These are phyloP conservation scores for Turritis glabra DNA, from an alignment of 345 rosid species.

Conservation along the genomic window DNA sequence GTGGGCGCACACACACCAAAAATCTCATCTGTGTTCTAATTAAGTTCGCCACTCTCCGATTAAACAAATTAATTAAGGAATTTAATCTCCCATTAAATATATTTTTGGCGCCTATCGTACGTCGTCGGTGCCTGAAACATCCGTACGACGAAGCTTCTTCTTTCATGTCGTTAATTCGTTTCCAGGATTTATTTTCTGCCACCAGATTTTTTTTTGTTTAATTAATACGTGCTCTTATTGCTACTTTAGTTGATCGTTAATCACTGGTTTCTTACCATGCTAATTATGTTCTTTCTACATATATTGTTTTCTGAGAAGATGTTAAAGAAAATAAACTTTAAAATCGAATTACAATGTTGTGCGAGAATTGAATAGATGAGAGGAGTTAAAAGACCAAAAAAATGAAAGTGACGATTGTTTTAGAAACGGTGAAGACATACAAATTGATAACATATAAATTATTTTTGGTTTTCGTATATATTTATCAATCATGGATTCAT, in stretches of 20 bases:
- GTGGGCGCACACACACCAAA: conserved; percentile 22
- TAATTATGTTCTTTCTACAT: neutral
- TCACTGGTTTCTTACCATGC: neutral
- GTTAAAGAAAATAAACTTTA: neutral
- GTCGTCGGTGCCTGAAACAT: conserved; percentile 36
- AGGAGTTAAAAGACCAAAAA: too few relatives aligned
- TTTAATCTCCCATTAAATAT: neutral
- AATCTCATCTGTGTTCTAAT: conserved; percentile 6
- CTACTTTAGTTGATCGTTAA: neutral
- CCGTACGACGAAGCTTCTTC: conserved; percentile 39
- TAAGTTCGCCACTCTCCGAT: conserved; percentile 12
- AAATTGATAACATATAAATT: too few relatives aligned
- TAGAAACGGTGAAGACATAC: too few relatives aligned
- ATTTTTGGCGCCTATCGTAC: conserved; percentile 18
- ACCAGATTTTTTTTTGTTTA: neutral
- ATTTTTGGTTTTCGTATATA: too few relatives aligned
- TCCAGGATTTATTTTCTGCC: conserved; percentile 12
- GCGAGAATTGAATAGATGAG: neutral
- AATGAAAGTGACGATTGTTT: neutral
- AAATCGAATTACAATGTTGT: neutral
- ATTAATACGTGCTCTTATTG: neutral
- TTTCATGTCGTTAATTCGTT: conserved; percentile 19
- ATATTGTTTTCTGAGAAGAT: neutral
- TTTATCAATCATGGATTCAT: too few relatives aligned
- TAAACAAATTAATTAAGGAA: conserved; percentile 2